A percentile compares a stretch with the other conserved stretches of the same genome.
phyloP scores from a whole-genome alignment of 2,329 filamentous ascomycete species.

The Corynespora cassiicola region DNA sequence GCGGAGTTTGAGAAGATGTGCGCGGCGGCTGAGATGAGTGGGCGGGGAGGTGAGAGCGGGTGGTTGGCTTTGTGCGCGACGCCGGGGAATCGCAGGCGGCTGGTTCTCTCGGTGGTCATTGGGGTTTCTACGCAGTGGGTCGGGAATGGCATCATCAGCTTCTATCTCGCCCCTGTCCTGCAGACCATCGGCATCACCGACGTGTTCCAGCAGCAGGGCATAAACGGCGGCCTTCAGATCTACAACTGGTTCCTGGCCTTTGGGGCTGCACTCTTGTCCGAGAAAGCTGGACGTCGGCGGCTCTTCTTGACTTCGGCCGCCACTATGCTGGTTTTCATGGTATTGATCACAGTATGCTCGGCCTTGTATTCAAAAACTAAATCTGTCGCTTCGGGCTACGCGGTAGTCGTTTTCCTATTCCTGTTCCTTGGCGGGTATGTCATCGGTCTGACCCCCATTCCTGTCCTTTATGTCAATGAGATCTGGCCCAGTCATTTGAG shows the following conservation, averaged over 20 bases:
- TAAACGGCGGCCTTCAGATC: constrained; percentile 50
- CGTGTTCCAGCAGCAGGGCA: constrained; percentile 42
- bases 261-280: constrained; percentile 48
- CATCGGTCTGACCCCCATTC: constrained; percentile 45
- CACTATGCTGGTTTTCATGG: constrained; percentile 54
- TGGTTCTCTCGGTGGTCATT: constrained; percentile 46
- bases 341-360: constrained; percentile 51
- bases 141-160: constrained; percentile 50
- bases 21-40: constrained; percentile 6
- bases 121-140: constrained; percentile 48
- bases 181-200: constrained; percentile 46
- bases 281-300: constrained; percentile 50
- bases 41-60: neutral
- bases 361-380: constrained; percentile 23
- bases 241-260: constrained; percentile 48
- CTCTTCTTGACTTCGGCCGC: constrained; percentile 51
- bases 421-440: constrained; percentile 23
- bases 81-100: constrained; percentile 44
- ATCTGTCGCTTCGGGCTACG: constrained; percentile 13
- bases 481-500: constrained; percentile 41
- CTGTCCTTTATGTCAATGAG: constrained; percentile 41
- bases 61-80: constrained; percentile 27
- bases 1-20: constrained; percentile 13
- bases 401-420: constrained; percentile 24
- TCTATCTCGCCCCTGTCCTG: constrained; percentile 47